Evolutionary conservation across 805 yeast species (phyloP).

Genomic region (Suhomyces vadensis): DNA sequence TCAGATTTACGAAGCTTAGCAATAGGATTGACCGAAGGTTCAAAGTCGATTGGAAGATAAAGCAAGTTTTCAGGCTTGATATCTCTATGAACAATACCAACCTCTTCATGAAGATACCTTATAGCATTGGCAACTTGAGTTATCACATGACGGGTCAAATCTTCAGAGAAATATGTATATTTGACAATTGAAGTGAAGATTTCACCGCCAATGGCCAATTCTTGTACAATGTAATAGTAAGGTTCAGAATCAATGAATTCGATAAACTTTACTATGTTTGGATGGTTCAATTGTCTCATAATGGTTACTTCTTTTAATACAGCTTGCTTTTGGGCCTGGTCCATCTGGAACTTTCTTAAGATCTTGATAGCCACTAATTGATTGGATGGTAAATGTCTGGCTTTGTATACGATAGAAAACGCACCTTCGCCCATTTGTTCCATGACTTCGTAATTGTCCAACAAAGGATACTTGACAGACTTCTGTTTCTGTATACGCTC

Average conservation of each 20-base stretch:
- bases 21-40: slow-evolving; percentile 41
- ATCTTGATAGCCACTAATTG: slow-evolving; percentile 55
- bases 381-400: slow-evolving; percentile 40
- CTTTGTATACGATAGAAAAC: slow-evolving; percentile 72
- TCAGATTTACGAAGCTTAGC: slow-evolving; percentile 58
- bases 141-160: slow-evolving; percentile 62
- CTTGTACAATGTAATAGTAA: slow-evolving; percentile 70
- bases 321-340: slow-evolving; percentile 59
- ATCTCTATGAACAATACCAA: slow-evolving; percentile 82
- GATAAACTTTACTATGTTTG: slow-evolving; percentile 62
- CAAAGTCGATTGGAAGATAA: slow-evolving; percentile 57
- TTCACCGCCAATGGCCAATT: slow-evolving; percentile 76
- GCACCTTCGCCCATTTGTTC: slow-evolving; percentile 80
- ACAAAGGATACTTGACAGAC: slow-evolving; percentile 33
- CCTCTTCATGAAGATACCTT: slow-evolving; percentile 66
- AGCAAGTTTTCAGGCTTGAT: slow-evolving; percentile 79
- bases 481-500: slow-evolving; percentile 28
- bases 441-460: slow-evolving; percentile 44
- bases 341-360: slow-evolving; percentile 69
- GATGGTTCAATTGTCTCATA: slow-evolving; percentile 64
- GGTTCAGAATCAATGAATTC: slow-evolving; percentile 64
- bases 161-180: slow-evolving; percentile 72
- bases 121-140: slow-evolving; percentile 65
- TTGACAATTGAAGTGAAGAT: slow-evolving; percentile 76
- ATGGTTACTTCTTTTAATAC: slow-evolving; percentile 80